Evolutionary conservation across 2,329 filamentous ascomycete genomes (phyloP).

Genomic region (Pseudocercospora fijiensis): DNA sequence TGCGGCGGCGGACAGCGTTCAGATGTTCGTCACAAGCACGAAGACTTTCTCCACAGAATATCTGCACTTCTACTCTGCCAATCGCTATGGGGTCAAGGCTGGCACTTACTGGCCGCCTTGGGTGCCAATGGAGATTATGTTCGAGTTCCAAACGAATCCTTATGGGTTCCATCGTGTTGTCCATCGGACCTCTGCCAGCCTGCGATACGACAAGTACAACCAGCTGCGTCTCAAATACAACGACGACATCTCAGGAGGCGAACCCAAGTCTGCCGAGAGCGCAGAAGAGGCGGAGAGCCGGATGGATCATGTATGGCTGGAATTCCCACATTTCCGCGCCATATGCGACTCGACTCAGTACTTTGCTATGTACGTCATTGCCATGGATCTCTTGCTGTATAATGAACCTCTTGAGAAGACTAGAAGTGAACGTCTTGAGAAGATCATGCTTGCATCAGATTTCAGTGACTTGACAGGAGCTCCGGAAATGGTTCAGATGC

Average conservation of each 20-base stretch:
- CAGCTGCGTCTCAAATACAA: constrained; percentile 95
- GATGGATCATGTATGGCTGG: constrained; percentile 96
- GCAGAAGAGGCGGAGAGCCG: constrained; percentile 58
- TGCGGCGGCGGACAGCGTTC: constrained; percentile 93
- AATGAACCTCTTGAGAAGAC: constrained; percentile 96
- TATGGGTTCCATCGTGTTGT: constrained; percentile 98
- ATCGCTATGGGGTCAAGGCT: constrained; percentile 80
- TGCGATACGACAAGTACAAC: constrained; percentile 98
- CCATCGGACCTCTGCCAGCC: constrained; percentile 89
- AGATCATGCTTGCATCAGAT: constrained; percentile 98
- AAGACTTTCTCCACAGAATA: constrained; percentile 84
- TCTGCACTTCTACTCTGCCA: constrained; percentile 90
- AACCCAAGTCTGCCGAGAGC: constrained; percentile 44
- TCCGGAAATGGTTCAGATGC: constrained; percentile 84
- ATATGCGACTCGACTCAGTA: constrained; percentile 97
- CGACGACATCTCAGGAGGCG: constrained; percentile 72
- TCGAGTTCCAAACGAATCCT: constrained; percentile 88
- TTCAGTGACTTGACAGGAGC: constrained; percentile 95
- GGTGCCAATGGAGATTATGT: constrained; percentile 98
- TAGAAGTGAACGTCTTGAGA: constrained; percentile 89
- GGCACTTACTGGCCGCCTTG: constrained; percentile 95
- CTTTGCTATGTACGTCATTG: constrained; percentile 97
- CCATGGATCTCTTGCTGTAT: constrained; percentile 91
- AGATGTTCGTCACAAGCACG: constrained; percentile 95
- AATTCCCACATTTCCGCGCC: constrained; percentile 91